Evolutionary conservation across 139 green algal genomes (phyloP).

Genomic region (Micractinium conductrix): DNA sequence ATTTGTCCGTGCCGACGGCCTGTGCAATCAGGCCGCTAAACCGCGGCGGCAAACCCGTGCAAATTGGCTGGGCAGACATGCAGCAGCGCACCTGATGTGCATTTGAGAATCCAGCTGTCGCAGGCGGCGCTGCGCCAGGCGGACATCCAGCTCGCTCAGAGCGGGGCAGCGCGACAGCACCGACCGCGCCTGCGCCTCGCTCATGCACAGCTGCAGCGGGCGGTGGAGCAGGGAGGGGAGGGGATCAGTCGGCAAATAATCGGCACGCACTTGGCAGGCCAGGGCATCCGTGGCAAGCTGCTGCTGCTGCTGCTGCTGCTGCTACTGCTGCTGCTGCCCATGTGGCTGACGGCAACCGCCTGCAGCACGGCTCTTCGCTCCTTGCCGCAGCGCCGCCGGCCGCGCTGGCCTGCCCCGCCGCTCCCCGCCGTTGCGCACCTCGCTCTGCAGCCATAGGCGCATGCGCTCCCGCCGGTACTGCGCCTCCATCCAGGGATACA

Average conservation of each 20-base stretch:
- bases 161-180: constrained; percentile 17
- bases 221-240: background rate
- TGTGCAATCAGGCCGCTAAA: background rate
- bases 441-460: constrained; percentile 23
- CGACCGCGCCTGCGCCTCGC: background rate
- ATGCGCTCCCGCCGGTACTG: constrained; percentile 1
- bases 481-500: constrained; percentile 23
- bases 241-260: background rate
- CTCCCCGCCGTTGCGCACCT: background rate
- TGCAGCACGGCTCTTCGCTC: background rate
- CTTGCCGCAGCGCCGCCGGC: too few species aligned
- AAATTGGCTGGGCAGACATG: background rate
- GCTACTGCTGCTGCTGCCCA: background rate
- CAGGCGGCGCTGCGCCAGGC: constrained; percentile 11
- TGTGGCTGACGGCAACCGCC: background rate
- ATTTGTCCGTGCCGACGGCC: too few species aligned
- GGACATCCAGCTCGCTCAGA: background rate
- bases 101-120: background rate
- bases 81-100: background rate
- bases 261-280: background rate
- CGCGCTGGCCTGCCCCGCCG: too few species aligned
- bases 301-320: too few species aligned
- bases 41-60: too few species aligned
- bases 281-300: too few species aligned
- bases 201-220: constrained; percentile 17